A percentile compares a stretch with the other conserved stretches of the same genome.
These are phyloP conservation scores for Maudiozyma saulgeensis DNA, from an alignment of 805 yeast genomes.

Conservation along the genomic window DNA sequence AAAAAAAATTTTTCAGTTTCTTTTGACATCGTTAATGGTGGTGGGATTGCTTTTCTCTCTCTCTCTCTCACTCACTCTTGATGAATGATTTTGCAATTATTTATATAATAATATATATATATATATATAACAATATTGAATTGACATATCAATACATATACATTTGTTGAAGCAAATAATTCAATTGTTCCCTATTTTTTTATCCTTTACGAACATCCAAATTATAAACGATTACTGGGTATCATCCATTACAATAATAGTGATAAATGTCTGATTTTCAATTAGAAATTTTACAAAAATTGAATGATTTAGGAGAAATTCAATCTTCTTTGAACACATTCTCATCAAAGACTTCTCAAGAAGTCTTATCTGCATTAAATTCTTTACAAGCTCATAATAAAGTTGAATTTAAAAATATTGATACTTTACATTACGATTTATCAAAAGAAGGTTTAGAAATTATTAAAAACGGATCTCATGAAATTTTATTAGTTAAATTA, in stretches of 20 bases:
- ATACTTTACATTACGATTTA: slow-evolving; percentile 64
- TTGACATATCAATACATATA: too few relatives aligned
- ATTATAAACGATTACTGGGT: too few relatives aligned
- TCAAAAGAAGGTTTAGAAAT: slow-evolving; percentile 79
- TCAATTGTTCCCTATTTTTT: too few relatives aligned
- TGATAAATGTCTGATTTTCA: slow-evolving; percentile 58
- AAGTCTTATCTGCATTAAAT: slow-evolving; percentile 72
- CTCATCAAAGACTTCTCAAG: slow-evolving; percentile 54
- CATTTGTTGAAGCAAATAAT: too few relatives aligned
- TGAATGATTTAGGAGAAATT: slow-evolving; percentile 55
- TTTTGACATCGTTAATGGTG: too few relatives aligned
- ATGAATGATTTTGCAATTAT: too few relatives aligned
- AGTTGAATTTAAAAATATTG: slow-evolving; percentile 64
- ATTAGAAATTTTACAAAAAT: slow-evolving; percentile 49
- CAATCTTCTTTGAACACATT: slow-evolving; percentile 60
- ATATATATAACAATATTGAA: too few relatives aligned
- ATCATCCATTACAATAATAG: background rate
- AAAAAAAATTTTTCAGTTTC: too few relatives aligned
- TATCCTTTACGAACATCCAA: too few relatives aligned
- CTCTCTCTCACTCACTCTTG: too few relatives aligned
- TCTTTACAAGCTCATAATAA: slow-evolving; percentile 79
- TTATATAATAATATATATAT: too few relatives aligned
- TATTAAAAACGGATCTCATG: slow-evolving; percentile 78
- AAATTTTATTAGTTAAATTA: slow-evolving; percentile 71
- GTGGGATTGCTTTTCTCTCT: too few relatives aligned